A percentile compares a stretch with the other conserved stretches of the same genome.
Evolutionary conservation across 179 eudicot species (phyloP).

Genomic region (Carnegiea gigantea): DNA sequence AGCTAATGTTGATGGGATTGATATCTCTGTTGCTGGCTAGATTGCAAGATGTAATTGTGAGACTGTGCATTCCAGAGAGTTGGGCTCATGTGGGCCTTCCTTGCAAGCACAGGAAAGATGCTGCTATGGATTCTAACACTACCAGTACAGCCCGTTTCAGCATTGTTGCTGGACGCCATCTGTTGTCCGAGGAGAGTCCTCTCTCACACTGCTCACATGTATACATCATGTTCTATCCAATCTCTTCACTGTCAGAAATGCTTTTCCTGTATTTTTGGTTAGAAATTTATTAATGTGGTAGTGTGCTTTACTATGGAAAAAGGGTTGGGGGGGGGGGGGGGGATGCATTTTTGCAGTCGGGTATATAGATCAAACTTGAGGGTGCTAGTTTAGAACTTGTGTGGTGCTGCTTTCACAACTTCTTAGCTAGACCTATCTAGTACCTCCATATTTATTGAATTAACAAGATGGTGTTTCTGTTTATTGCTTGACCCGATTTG

Average conservation of each 20-base stretch:
- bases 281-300: no score
- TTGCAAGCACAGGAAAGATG: conserved; percentile 13
- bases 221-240: background rate
- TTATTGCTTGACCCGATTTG: background rate
- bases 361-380: background rate
- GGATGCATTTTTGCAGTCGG: no score
- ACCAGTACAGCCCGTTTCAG: conserved; percentile 12
- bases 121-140: background rate
- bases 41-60: conserved; percentile 31
- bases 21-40: conserved; percentile 33
- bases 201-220: conserved; percentile 23
- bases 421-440: background rate
- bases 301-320: no score
- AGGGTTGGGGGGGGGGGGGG: background rate
- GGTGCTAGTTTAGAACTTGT: background rate
- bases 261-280: background rate
- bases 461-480: background rate
- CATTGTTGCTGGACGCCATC: conserved; percentile 14
- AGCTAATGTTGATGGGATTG: conserved; percentile 37
- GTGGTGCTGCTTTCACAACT: background rate
- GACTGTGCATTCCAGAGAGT: conserved; percentile 27
- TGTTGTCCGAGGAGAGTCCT: conserved; percentile 17
- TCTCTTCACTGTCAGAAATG: background rate
- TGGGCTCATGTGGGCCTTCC: conserved; percentile 35
- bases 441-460: background rate